Base-by-base conservation (phyloP, 371 early-diverging fungal genomes). In the Dinochytrium kinnereticum region DNA sequence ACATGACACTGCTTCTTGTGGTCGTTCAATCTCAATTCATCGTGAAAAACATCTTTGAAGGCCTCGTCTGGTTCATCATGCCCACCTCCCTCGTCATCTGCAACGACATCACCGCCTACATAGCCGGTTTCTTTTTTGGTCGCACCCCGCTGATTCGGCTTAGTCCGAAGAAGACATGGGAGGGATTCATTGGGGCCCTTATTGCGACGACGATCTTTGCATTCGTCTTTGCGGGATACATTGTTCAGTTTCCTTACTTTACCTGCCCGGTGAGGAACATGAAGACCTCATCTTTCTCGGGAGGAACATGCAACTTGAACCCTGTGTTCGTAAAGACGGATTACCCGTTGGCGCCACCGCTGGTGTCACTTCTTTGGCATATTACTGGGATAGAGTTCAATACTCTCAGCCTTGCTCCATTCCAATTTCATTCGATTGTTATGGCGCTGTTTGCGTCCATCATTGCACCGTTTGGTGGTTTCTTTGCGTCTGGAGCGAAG, bases 101-200 rank as follows among this genome's bases (percentile, higher is more conserved):
- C 68, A 99, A 99, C 87, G 99, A 99, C 80, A 96, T 97, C 44
- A 92, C 92, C 79, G 99, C 99, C 15, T 99, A 99, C 81, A 84
- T 98, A 50, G 93, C 93, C 81, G 99, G 86, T 30, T 93, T 95
- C 79, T 93, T 86, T 80, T 89, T 92, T 76, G 99, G 99, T 2
- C 87, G 90, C 55, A 97, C 96, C n/a, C 97, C 93, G 2, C 85
- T 99, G 40, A 98, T 96, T 74, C 89, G 90, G 77, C 85, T 99
- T 10, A 93, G 94, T 74, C 99, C 99, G 24, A 99, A 99, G 81
- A 99, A 99, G 88, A 99, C 99, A n/a, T 94, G 96, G 81, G 99
- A 99, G 82, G 99, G 99, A 3, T 99, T 98, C 77, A 86, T 98
- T 40, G 99, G 99, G 64, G 99, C 92, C 28, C 91, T 94, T 72